Percentiles rank a stretch among this genome's conserved stretches.
phyloP scores from a whole-genome alignment of 495 filamentous ascomycete genomes.

The Penicillium riverlandense region DNA sequence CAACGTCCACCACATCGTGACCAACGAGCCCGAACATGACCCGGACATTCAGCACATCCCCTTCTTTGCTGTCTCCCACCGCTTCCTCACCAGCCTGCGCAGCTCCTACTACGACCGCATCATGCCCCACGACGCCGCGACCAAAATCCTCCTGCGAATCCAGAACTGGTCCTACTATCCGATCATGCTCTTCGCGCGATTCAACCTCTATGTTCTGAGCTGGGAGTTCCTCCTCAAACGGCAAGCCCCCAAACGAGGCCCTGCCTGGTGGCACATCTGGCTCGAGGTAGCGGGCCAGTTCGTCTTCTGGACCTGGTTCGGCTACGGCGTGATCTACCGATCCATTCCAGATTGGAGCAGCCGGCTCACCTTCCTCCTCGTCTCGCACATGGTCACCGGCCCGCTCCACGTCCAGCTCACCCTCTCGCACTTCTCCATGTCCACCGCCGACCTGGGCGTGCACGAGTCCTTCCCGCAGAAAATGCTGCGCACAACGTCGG shows the following conservation, averaged over 20 bases:
- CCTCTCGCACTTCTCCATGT: constrained; percentile 95
- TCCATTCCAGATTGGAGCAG: constrained; percentile 62
- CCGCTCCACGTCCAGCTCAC: constrained; percentile 95
- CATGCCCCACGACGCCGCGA: constrained; percentile 76
- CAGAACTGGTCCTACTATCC: constrained; percentile 85
- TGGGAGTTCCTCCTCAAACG: constrained; percentile 75
- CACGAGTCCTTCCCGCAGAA: constrained; percentile 90
- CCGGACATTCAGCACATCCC: constrained; percentile 97
- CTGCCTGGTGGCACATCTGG: constrained; percentile 84
- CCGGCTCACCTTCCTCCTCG: constrained; percentile 68
- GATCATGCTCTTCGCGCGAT: constrained; percentile 77
- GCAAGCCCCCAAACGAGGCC: constrained; percentile 71
- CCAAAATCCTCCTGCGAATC: constrained; percentile 62
- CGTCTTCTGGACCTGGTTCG: constrained; percentile 95
- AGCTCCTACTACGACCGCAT: constrained; percentile 86
- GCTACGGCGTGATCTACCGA: constrained; percentile 75
- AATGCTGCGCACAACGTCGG: constrained; percentile 97
- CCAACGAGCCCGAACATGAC: constrained; percentile 93
- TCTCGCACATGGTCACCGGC: constrained; percentile 82
- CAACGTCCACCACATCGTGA: constrained; percentile 97
- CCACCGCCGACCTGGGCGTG: constrained; percentile 79
- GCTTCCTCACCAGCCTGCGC: constrained; percentile 66
- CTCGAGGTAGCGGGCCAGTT: constrained; percentile 74
- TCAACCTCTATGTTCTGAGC: constrained; percentile 83
- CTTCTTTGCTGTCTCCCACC: constrained; percentile 87